Evolutionary conservation across 176 grass and related monocot species (phyloP).

Genomic region (Miscanthus lutarioriparius): DNA sequence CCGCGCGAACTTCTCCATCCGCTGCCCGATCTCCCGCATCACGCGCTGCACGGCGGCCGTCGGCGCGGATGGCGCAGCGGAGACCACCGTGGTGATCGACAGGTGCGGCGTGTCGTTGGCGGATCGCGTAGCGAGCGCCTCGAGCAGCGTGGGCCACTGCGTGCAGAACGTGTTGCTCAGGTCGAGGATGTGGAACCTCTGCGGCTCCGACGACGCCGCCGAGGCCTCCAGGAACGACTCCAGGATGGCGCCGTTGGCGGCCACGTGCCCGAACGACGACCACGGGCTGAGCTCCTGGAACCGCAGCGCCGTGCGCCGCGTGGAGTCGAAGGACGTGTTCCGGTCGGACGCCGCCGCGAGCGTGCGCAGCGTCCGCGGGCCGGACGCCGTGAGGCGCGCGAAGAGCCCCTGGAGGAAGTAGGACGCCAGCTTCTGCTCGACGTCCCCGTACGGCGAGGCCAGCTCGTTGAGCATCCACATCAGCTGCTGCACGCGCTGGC

Average conservation of each 20-base stretch:
- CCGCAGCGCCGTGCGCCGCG: conserved; percentile 76
- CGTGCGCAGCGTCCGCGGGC: conserved; percentile 68
- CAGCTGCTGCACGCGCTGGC: conserved; percentile 92
- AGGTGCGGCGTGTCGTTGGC: conserved; percentile 98
- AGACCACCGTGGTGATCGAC: conserved; percentile 84
- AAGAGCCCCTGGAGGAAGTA: conserved; percentile 91
- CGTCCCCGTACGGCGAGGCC: conserved; percentile 88
- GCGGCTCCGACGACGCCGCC: conserved; percentile 45
- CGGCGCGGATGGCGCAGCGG: conserved; percentile 53
- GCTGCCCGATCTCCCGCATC: conserved; percentile 92
- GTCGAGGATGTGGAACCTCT: conserved; percentile 92
- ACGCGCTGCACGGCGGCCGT: conserved; percentile 70
- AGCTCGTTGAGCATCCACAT: conserved; percentile 99
- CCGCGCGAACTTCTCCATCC: conserved; percentile 98
- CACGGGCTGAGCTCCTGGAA: conserved; percentile 99
- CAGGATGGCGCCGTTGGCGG: conserved; percentile 92
- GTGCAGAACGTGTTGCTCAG: conserved; percentile 99
- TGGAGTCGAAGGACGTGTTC: conserved; percentile 88
- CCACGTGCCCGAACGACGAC: conserved; percentile 97
- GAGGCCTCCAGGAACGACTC: conserved; percentile 92
- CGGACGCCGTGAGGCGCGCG: conserved; percentile 78
- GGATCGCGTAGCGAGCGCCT: conserved; percentile 89
- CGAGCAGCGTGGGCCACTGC: conserved; percentile 98
- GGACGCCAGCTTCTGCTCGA: conserved; percentile 90
- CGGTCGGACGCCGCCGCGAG: conserved; percentile 72